Percentiles rank a stretch among this genome's conserved stretches.
phyloP scores from a whole-genome alignment of 352 stramenopile species.

The Phytophthora pseudosyringae region DNA sequence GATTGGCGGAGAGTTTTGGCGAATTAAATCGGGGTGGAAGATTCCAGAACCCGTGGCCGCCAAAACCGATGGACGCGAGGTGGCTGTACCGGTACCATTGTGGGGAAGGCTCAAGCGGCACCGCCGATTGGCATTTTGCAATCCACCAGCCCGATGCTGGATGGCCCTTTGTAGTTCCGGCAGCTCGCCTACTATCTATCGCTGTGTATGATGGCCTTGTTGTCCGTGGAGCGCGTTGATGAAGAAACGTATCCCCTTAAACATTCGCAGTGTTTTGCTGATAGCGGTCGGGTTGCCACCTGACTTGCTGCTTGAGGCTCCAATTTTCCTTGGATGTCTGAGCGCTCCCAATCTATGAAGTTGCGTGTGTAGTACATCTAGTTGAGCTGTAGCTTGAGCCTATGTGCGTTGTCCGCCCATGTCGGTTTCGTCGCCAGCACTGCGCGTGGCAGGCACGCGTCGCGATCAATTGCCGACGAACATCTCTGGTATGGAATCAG shows the following conservation, averaged over 20 bases:
- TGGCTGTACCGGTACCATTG: too few species aligned
- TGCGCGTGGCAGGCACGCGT: not conserved
- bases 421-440: not conserved
- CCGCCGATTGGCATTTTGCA: conserved; percentile 10
- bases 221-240: conserved; percentile 62
- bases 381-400: not conserved
- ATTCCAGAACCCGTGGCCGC: conserved; percentile 14
- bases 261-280: conserved; percentile 88
- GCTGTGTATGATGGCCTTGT: too few species aligned
- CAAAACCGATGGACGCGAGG: conserved; percentile 23
- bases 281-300: conserved; percentile 71
- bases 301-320: conserved; percentile 63
- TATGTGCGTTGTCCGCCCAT: conserved; percentile 14
- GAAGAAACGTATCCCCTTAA: conserved; percentile 80
- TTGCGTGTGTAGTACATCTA: not conserved
- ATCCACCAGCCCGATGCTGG: not conserved
- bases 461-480: conserved; percentile 2
- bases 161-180: not conserved
- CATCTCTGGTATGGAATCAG: conserved; percentile 1
- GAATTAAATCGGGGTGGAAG: conserved; percentile 24
- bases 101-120: too few species aligned
- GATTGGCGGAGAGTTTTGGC: conserved; percentile 18
- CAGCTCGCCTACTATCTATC: not conserved
- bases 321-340: conserved; percentile 72
- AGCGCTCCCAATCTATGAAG: conserved; percentile 29